These are phyloP conservation scores for Leccinum variabile DNA, from an alignment of 1,284 basidiomycete species.

Conservation along the genomic window DNA sequence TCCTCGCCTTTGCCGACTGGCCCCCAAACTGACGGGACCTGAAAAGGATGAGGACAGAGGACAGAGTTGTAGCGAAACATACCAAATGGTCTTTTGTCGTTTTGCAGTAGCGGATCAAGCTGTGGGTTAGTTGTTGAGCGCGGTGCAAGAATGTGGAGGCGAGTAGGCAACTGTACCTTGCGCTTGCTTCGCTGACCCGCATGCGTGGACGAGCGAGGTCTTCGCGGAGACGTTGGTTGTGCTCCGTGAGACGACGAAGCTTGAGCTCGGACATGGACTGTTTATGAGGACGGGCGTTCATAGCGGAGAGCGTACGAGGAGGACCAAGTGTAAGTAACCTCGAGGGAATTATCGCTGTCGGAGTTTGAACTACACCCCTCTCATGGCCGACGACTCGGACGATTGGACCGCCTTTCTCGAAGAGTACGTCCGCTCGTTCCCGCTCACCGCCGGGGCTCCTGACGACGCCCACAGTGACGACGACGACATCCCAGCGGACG, in stretches of 20 bases:
- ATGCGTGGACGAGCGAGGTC: slow-evolving; percentile 75
- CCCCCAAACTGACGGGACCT: slow-evolving; percentile 92
- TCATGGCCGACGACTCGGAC: slow-evolving; percentile 29
- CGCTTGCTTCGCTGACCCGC: slow-evolving; percentile 74
- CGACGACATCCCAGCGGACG: slow-evolving; percentile 13
- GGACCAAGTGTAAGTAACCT: neutral
- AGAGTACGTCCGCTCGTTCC: slow-evolving; percentile 19
- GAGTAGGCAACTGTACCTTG: slow-evolving; percentile 47
- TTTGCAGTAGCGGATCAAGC: slow-evolving; percentile 76
- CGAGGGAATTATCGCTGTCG: slow-evolving; percentile 21
- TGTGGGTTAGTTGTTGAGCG: slow-evolving; percentile 39
- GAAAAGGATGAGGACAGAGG: slow-evolving; percentile 6
- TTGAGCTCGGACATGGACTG: slow-evolving; percentile 83
- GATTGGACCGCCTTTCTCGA: slow-evolving; percentile 34
- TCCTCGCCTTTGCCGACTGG: slow-evolving; percentile 85
- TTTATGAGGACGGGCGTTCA: slow-evolving; percentile 57
- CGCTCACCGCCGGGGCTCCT: neutral
- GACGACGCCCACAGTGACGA: slow-evolving; percentile 20
- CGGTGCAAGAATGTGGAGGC: neutral
- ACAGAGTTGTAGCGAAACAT: slow-evolving; percentile 23
- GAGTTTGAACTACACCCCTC: slow-evolving; percentile 25
- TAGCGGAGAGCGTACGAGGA: slow-evolving; percentile 25
- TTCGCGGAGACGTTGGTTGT: slow-evolving; percentile 75
- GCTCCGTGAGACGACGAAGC: slow-evolving; percentile 76
- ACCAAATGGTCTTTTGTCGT: slow-evolving; percentile 74